Percentiles rank a stretch among this genome's conserved stretches.
These are phyloP conservation scores for Penicillium argentinense DNA, from an alignment of 495 filamentous ascomycete genomes.

Conservation along the genomic window DNA sequence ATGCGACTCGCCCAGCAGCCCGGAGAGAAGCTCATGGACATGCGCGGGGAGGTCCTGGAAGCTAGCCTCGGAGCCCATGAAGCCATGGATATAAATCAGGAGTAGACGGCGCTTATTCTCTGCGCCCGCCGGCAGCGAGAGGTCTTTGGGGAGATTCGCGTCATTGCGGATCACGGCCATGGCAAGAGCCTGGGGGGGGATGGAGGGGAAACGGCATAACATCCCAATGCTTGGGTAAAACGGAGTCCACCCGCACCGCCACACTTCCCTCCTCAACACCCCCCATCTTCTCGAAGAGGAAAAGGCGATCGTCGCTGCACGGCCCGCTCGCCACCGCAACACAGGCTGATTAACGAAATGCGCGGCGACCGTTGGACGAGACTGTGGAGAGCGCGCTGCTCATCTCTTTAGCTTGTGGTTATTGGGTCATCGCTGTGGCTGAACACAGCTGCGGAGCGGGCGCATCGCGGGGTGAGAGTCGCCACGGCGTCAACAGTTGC, in stretches of 20 bases:
- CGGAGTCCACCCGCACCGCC: slow-evolving; percentile 12
- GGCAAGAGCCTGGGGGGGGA: too few species aligned
- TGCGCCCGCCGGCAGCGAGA: slow-evolving; percentile 17
- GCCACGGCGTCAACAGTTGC: slow-evolving; percentile 5
- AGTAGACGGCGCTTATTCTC: slow-evolving; percentile 59
- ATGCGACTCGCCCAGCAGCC: slow-evolving; percentile 67
- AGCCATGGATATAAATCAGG: slow-evolving; percentile 87
- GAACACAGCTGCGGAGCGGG: too few species aligned
- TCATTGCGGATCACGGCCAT: slow-evolving; percentile 8
- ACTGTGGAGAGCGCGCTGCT: too few species aligned
- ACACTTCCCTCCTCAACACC: too few species aligned
- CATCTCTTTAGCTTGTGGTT: not conserved
- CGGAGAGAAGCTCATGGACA: slow-evolving; percentile 75
- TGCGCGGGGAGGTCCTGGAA: slow-evolving; percentile 88
- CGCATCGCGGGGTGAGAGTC: slow-evolving; percentile 7
- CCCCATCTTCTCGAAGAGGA: too few species aligned
- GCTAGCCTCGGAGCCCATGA: slow-evolving; percentile 86
- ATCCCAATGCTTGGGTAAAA: too few species aligned
- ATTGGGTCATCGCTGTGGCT: not conserved
- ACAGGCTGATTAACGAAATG: too few species aligned
- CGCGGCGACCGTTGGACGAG: too few species aligned
- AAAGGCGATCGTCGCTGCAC: slow-evolving; percentile 10
- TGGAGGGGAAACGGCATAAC: not conserved
- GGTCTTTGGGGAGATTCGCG: slow-evolving; percentile 6
- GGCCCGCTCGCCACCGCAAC: slow-evolving; percentile 15